Conservation (phyloP, 495 filamentous ascomycete species). For the Talaromyces wortmannii region DNA sequence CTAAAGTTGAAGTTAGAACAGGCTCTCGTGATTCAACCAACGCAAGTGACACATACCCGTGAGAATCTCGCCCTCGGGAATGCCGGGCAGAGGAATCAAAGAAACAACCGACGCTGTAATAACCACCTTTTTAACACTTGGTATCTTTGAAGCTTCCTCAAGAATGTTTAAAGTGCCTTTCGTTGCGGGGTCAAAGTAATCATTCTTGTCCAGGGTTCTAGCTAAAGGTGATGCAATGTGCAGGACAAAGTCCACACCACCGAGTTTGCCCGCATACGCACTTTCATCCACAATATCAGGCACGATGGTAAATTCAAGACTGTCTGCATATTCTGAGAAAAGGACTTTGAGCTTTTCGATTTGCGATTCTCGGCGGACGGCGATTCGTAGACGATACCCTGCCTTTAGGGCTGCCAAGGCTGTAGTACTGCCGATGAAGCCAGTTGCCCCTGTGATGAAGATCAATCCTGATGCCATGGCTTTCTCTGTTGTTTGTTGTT, state of each 20-base stretch:
- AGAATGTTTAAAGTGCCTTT: slow-evolving; percentile 24
- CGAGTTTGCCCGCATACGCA: slow-evolving; percentile 20
- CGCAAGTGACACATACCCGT: slow-evolving; percentile 10
- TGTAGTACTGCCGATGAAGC: slow-evolving; percentile 33
- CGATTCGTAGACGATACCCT: slow-evolving; percentile 28
- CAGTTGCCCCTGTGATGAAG: slow-evolving; percentile 40
- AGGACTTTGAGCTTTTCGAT: slow-evolving; percentile 12
- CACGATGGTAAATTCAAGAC: slow-evolving; percentile 21
- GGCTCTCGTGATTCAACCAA: too few relatives aligned
- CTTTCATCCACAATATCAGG: slow-evolving; percentile 22
- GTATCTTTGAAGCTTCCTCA: slow-evolving; percentile 17
- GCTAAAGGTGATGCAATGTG: slow-evolving; percentile 33
- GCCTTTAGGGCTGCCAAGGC: slow-evolving; percentile 28
- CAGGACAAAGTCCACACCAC: slow-evolving; percentile 28
- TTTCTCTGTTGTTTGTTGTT: background rate
- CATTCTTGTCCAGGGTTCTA: slow-evolving; percentile 14
- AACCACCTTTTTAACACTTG: slow-evolving; percentile 27
- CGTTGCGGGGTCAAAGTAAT: slow-evolving; percentile 22
- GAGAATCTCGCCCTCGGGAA: slow-evolving; percentile 16
- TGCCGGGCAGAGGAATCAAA: slow-evolving; percentile 17
- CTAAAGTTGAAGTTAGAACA: slow-evolving; percentile 2
- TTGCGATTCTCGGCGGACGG: slow-evolving; percentile 21
- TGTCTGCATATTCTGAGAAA: slow-evolving; percentile 9
- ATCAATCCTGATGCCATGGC: slow-evolving; percentile 16
- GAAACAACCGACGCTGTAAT: slow-evolving; percentile 26